A percentile compares a stretch with the other conserved stretches of the same genome.
Evolutionary conservation across 345 rosid genomes (phyloP).

Genomic region (Murraya koenigii): DNA sequence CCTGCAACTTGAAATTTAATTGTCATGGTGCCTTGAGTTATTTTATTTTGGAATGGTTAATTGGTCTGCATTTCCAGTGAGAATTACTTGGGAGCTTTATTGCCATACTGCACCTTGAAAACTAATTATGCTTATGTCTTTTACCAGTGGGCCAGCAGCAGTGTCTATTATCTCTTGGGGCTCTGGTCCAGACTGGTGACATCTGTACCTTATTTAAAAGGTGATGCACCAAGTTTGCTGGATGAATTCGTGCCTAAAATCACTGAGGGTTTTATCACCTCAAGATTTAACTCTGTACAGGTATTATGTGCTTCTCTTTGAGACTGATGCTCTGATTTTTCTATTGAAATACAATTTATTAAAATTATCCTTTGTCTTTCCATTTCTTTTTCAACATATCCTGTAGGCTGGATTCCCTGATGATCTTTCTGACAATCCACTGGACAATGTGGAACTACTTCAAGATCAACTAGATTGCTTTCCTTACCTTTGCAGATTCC

Average conservation of each 20-base stretch:
- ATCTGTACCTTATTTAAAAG: slow-evolving; percentile 92
- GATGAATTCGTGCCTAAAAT: slow-evolving; percentile 99
- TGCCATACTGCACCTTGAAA: slow-evolving; percentile 9
- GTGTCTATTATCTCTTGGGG: slow-evolving; percentile 95
- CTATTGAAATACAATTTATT: background rate
- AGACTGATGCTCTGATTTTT: background rate
- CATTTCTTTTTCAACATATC: slow-evolving; percentile 1
- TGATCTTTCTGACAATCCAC: slow-evolving; percentile 81
- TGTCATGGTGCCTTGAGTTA: background rate
- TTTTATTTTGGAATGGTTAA: background rate
- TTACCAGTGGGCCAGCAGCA: slow-evolving; percentile 98
- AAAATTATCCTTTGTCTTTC: background rate
- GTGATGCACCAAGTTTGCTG: slow-evolving; percentile 95
- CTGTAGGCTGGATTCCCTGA: slow-evolving; percentile 75
- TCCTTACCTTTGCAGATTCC: slow-evolving; percentile 97
- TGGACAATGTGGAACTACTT: slow-evolving; percentile 96
- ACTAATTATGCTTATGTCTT: slow-evolving; percentile 23
- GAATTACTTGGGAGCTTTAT: slow-evolving; percentile 14
- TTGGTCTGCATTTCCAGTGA: background rate
- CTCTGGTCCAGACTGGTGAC: slow-evolving; percentile 95
- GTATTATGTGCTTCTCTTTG: slow-evolving; percentile 32
- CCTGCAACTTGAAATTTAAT: slow-evolving; percentile 3
- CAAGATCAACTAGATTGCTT: slow-evolving; percentile 99
- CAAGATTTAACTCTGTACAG: slow-evolving; percentile 96
- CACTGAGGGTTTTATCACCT: slow-evolving; percentile 89